Evolutionary conservation across 108 stramenopile species (phyloP), one percentile per base, ranked within the genome.

Genomic region (Cyclotella kingstonii): DNA sequence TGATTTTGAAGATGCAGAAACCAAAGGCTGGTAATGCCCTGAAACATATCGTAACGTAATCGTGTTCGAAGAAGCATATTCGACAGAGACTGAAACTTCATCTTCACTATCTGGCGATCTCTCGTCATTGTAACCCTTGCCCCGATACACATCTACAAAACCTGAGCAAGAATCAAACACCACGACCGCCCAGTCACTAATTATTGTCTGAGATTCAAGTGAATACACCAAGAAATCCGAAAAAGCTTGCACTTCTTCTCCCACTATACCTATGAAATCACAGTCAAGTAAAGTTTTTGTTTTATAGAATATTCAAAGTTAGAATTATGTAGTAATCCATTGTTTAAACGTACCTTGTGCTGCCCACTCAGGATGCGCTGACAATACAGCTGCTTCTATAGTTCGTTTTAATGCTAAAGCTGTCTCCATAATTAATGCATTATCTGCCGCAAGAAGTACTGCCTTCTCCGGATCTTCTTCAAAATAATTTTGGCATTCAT

Each of bases 321-420:
- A 46, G 17, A 8, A 22, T 18, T 1, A 17, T 2, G 1, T 18
- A 19, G 5, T 1, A 22, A 8, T 21, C 9, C 1, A 46, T 3
- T 1, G 1, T 1, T 4, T 15, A 51, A 17, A 17, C 28, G 68
- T 60, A 9, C 77, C 82, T 60, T 41, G 41, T 5, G 73, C 77
- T 26, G 64, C 80, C 83, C 83, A 84, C 65, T 84, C 83, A 6
- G 83, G 83, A 47, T 84, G 83, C 9, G 83, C 73, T 10, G 63
- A 60, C 3, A 84, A 69, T 7, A 84, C 83, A 18, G 80, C 80
- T 18, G 83, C 78, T 52, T 84, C 83, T 23, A 84, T 81, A 5
- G 68, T 47, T 29, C 83, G 66, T 47, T 84, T 84, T 10, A 84
- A 43, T 15, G 75, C 47, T 27, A 84, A 56, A 1, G 80, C 83